Evolutionary conservation across 176 grass and related monocot genomes (phyloP), one percentile per base, ranked within the genome.

Genomic region (Guadua angustifolia): DNA sequence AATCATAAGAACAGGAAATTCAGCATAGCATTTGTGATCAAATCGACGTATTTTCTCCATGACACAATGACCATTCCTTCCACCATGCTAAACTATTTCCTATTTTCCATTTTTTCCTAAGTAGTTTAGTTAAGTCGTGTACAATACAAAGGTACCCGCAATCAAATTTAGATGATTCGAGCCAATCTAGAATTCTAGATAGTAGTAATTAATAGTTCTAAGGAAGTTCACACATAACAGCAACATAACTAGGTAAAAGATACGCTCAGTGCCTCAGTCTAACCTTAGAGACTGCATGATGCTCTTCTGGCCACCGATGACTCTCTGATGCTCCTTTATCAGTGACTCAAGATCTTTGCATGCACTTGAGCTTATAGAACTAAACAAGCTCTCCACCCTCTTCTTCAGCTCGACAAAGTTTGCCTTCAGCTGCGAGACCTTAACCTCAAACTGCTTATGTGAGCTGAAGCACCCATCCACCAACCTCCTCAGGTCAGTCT

Each of bases 241-340:
- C 22, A 68, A 61, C 0, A 83, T 43, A 74, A 55, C 5, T 17
- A 73, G 64, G 49, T 39, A 69, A 69, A 74, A 52, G 26, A 68
- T n/a, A 84, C 75, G 50, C 4, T 19, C 19, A 66, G 32, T 38
- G 43, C 12, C 51, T 17, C 46, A 74, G 53, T 67, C 82, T 83
- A 88, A 98, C 95, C 95, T 98, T 78, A 98, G 73, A 87, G 92
- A 80, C 52, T 98, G 95, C 95, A 98, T 98, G 71, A 95, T 93
- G 85, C 73, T 95, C 78, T 94, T 98, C 87, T 98, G 93, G 45
- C 95, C 91, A 75, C 77, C 79, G 24, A 98, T 84, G 80, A 93
- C 39, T 84, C 79, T 92, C 42, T 93, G 90, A 35, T 92, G 89
- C 42, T 93, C 93, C 47, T 87, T 98, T 76, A 93, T 86, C 60